These are phyloP conservation scores for Pulveroboletus sp. DNA, from an alignment of 768 basidiomycete species.

Conservation along the genomic window DNA sequence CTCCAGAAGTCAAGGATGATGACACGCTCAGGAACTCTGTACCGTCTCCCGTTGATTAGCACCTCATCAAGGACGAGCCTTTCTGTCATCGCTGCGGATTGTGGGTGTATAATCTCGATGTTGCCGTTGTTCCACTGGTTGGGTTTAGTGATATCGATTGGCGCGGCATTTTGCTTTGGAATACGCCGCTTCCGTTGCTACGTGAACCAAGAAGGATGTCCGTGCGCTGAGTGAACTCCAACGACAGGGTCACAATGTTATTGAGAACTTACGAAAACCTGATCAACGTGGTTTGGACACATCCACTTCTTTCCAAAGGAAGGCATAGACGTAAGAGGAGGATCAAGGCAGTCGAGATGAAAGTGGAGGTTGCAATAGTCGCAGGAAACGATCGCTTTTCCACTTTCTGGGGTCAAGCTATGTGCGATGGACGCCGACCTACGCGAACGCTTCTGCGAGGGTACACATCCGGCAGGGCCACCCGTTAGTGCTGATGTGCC, in stretches of 20 bases:
- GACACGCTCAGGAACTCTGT: conserved; percentile 87
- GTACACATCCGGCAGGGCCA: conserved; percentile 46
- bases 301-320: conserved; percentile 92
- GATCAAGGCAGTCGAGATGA: conserved; percentile 95
- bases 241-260: neutral
- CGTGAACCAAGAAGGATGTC: conserved; percentile 9
- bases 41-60: conserved; percentile 81
- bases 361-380: conserved; percentile 94
- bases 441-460: conserved; percentile 52
- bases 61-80: conserved; percentile 74
- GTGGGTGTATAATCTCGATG: conserved; percentile 77
- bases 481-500: conserved; percentile 71
- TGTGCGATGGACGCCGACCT: conserved; percentile 39
- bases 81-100: conserved; percentile 40
- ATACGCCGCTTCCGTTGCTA: conserved; percentile 79
- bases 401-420: conserved; percentile 45
- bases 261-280: conserved; percentile 58
- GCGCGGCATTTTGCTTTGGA: conserved; percentile 60
- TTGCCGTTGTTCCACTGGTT: conserved; percentile 87
- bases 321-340: conserved; percentile 83
- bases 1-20: conserved; percentile 96
- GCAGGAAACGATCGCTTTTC: conserved; percentile 82
- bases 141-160: conserved; percentile 71
- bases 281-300: conserved; percentile 97
- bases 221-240: neutral